phyloP scores from a whole-genome alignment of 345 rosid genomes.

The Ceriops decandra region DNA sequence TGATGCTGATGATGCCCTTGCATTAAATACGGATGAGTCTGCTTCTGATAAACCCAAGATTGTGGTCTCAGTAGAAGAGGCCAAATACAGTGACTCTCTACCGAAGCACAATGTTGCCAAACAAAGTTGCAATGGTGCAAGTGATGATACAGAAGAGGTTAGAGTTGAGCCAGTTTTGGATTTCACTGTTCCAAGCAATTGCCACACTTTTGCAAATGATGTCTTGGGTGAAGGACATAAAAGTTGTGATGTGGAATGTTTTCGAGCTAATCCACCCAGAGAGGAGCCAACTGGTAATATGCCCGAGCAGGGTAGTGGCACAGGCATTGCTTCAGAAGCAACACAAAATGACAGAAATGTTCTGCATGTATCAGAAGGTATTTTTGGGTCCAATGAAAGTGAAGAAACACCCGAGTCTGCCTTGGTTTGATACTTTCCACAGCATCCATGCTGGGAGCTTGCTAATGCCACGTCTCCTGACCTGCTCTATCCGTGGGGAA shows the following conservation, averaged over 20 bases:
- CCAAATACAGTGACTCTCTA: background rate
- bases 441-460: background rate
- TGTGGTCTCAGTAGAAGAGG: constrained; percentile 1
- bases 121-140: constrained; percentile 1
- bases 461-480: background rate
- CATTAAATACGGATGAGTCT: background rate
- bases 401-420: constrained; percentile 6
- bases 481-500: constrained; percentile 1
- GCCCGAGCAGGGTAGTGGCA: background rate
- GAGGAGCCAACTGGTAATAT: background rate
- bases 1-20: background rate
- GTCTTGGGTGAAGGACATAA: background rate
- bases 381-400: constrained; percentile 4
- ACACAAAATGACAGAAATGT: constrained; percentile 4
- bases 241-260: constrained; percentile 13
- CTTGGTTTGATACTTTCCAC: background rate
- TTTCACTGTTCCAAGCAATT: constrained; percentile 4
- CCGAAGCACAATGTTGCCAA: background rate
- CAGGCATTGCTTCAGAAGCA: background rate
- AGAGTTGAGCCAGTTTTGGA: constrained; percentile 8
- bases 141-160: background rate
- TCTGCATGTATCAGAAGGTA: background rate
- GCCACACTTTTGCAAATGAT: background rate
- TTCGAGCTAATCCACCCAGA: constrained; percentile 6
- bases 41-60: constrained; percentile 1